phyloP scores from a whole-genome alignment of 164 flowering plant species.

The Euptelea pleiosperma region DNA sequence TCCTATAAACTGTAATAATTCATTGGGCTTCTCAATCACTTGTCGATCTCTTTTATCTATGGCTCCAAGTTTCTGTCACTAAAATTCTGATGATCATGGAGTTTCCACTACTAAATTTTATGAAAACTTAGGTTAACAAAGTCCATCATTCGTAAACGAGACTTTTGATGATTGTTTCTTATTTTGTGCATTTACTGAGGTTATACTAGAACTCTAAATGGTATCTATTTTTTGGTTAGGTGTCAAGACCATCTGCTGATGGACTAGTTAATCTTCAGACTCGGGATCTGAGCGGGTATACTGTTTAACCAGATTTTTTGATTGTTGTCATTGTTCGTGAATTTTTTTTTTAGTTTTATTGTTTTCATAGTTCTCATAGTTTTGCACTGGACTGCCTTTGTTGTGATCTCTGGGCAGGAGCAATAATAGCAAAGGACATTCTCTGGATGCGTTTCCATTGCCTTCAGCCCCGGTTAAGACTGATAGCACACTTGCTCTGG shows the following conservation, averaged over 20 bases:
- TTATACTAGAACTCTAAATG: not conserved
- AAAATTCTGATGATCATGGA: too few relatives aligned
- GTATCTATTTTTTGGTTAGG: constrained; percentile 30
- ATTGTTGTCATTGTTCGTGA: not conserved
- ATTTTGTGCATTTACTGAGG: too few relatives aligned
- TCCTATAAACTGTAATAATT: too few relatives aligned
- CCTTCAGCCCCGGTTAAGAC: constrained; percentile 43
- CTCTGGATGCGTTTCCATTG: constrained; percentile 44
- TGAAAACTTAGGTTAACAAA: too few relatives aligned
- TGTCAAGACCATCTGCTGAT: constrained; percentile 55
- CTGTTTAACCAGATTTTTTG: not conserved
- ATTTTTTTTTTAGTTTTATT: not conserved
- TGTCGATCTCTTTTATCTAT: too few relatives aligned
- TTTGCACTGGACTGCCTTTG: not conserved
- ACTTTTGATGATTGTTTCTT: too few relatives aligned
- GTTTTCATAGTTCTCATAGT: not conserved
- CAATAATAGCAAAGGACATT: constrained; percentile 39
- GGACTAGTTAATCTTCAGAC: constrained; percentile 34
- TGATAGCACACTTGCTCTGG: constrained; percentile 63
- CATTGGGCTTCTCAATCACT: too few relatives aligned
- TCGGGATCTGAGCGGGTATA: constrained; percentile 50
- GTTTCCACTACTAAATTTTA: too few relatives aligned
- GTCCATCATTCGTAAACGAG: too few relatives aligned
- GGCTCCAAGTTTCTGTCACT: too few relatives aligned
- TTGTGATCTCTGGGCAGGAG: constrained; percentile 44